Base-by-base conservation (phyloP, 2,329 filamentous ascomycete genomes). In the Colletotrichum magnum region DNA sequence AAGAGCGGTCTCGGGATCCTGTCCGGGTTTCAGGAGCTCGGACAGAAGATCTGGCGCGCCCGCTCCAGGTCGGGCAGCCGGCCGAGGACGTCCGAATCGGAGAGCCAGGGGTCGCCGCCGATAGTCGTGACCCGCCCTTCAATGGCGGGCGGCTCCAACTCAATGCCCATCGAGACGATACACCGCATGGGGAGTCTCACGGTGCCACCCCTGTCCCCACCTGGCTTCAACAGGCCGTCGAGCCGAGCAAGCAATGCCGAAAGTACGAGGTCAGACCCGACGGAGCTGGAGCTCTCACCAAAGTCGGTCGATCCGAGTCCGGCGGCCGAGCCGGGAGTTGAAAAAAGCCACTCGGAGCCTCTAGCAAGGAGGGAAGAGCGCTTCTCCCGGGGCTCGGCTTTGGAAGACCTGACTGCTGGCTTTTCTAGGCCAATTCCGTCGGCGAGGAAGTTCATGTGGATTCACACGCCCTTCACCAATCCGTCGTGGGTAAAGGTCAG, bases 391-490 rank as follows among this genome's bases (percentile, higher is more conserved):
- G 21, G 15, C 26, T 68, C 70, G 1, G 72, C 73, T 6, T 58
- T 78, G 4, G 74, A 77, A 15, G 78, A 81, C 36, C 67, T 78
- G 45, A 75, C 77, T 0, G 81, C 81, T 1, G 82, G 81, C 0
- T 83, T 84, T 71, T 82, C 80, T 4, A 74, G 82, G 28, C 82
- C 82, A 0, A 75, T 81, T 56, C 77, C 79, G 2, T 6, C 18
- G 2, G 72, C 75, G 2, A 81, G 85, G 26, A 88, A 85, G 74
- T 89, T 89, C 72, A 83, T 86, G 72, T 89, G 88, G 87, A 83
- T 89, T 54, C 87, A 89, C 75, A 72, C 88, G 18, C 85, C 87
- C 0, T 89, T 84, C 32, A 89, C 86, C 9, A 89, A 89, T 59
- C 86, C 87, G 0, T 81, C 84, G 0, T 89, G 87, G 87, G 87